Evolutionary conservation across 1,139 yeast species (phyloP).

Genomic region (Diutina sp.): DNA sequence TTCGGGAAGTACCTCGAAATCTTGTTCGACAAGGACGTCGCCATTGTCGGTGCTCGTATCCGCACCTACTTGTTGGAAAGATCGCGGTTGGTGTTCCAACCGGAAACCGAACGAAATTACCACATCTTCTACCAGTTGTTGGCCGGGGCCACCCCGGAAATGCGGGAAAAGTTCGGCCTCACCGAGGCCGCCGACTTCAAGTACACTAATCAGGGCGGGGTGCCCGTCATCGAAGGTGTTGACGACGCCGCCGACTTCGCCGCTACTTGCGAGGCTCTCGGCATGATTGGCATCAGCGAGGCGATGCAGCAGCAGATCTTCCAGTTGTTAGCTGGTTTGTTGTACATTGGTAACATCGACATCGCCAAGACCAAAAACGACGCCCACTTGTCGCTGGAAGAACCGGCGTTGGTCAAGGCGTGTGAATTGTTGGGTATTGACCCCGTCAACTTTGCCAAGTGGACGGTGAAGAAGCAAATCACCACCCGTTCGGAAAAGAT

Average conservation of each 20-base stretch:
- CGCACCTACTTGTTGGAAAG: conserved; percentile 89
- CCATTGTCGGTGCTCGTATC: conserved; percentile 88
- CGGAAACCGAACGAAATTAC: conserved; percentile 77
- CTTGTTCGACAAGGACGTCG: conserved; percentile 56
- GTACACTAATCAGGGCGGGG: conserved; percentile 88
- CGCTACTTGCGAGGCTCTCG: conserved; percentile 63
- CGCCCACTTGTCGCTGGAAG: conserved; percentile 74
- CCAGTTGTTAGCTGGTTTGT: conserved; percentile 72
- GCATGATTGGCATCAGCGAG: conserved; percentile 60
- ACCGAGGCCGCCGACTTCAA: conserved; percentile 55
- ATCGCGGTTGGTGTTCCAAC: conserved; percentile 90
- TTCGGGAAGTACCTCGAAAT: conserved; percentile 95
- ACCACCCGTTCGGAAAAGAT: conserved; percentile 89
- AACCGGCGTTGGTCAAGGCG: conserved; percentile 73
- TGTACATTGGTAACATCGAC: conserved; percentile 89
- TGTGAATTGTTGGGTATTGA: conserved; percentile 80
- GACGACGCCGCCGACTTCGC: conserved; percentile 73
- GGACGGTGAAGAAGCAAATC: conserved; percentile 91
- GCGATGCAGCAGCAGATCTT: conserved; percentile 59
- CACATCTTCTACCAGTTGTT: conserved; percentile 90
- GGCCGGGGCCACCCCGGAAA: conserved; percentile 58
- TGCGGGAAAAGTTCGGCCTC: conserved; percentile 47
- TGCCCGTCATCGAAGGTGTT: conserved; percentile 57
- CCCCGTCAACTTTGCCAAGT: conserved; percentile 62
- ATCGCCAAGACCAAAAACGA: conserved; percentile 79